These are phyloP conservation scores for Heliocybe sulcata DNA, from an alignment of 1,284 basidiomycete species.

Conservation along the genomic window DNA sequence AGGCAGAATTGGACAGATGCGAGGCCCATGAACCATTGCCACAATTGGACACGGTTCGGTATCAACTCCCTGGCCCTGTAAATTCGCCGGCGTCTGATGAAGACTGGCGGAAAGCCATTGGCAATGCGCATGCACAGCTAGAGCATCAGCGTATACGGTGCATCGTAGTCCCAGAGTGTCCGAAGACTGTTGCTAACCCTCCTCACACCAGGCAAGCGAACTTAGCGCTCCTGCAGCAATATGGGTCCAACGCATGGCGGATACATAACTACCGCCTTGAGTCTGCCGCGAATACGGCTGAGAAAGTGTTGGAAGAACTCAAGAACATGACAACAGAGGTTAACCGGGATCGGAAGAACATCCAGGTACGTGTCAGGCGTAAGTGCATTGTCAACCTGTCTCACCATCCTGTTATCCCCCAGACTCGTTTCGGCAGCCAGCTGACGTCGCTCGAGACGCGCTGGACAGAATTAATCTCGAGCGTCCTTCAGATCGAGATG, in stretches of 20 bases:
- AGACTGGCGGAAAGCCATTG: constrained; percentile 74
- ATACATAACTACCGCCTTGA: constrained; percentile 88
- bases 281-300: constrained; percentile 66
- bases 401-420: constrained; percentile 1
- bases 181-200: constrained; percentile 6
- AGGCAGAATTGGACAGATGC: constrained; percentile 68
- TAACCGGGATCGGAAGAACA: constrained; percentile 82
- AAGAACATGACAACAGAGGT: constrained; percentile 75
- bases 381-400: neutral
- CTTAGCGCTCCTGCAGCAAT: constrained; percentile 76
- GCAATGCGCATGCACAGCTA: constrained; percentile 79
- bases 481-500: constrained; percentile 85
- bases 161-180: constrained; percentile 14
- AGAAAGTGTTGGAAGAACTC: constrained; percentile 64
- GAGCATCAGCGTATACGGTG: constrained; percentile 87
- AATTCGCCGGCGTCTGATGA: constrained; percentile 61
- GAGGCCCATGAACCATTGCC: constrained; percentile 65
- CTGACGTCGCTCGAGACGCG: constrained; percentile 74
- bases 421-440: constrained; percentile 68
- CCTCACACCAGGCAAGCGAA: constrained; percentile 64
- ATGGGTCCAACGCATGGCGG: constrained; percentile 88
- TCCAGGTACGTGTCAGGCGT: constrained; percentile 47
- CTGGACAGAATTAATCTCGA: constrained; percentile 87
- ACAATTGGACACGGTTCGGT: constrained; percentile 73
- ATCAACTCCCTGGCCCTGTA: constrained; percentile 70